Percentiles rank a stretch among this genome's conserved stretches.
These are phyloP conservation scores for Suillus subluteus DNA, from an alignment of 768 basidiomycete species.

Conservation along the genomic window DNA sequence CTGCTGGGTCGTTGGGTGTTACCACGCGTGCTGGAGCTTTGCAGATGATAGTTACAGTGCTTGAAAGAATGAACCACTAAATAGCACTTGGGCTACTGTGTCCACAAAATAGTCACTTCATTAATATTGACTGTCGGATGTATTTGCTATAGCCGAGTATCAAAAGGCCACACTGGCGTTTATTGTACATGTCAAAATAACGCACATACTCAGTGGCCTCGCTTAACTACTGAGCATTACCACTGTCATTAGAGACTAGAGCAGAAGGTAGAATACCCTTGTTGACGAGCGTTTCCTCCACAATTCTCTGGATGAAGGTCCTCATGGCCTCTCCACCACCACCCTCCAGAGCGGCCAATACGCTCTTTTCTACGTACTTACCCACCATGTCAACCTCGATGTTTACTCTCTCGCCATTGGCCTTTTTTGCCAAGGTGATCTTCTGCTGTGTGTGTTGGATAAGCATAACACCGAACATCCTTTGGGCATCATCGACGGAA, in stretches of 20 bases:
- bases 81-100: constrained; percentile 8
- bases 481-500: constrained; percentile 60
- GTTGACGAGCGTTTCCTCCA: constrained; percentile 55
- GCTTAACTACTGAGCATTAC: background rate
- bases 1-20: constrained; percentile 1
- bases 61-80: constrained; percentile 11
- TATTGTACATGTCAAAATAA: background rate
- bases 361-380: constrained; percentile 88
- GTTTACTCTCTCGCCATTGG: constrained; percentile 82
- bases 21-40: constrained; percentile 2
- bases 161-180: background rate
- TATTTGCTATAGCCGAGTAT: constrained; percentile 1
- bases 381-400: constrained; percentile 96
- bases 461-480: constrained; percentile 89
- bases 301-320: constrained; percentile 57
- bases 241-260: background rate
- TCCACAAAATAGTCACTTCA: constrained; percentile 3
- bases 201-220: background rate
- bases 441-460: constrained; percentile 92
- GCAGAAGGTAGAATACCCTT: constrained; percentile 45
- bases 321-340: constrained; percentile 51
- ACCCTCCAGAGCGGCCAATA: constrained; percentile 65
- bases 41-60: constrained; percentile 13
- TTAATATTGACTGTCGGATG: background rate
- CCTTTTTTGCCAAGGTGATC: constrained; percentile 79